Evolutionary conservation across 495 filamentous ascomycete species (phyloP), one percentile per base, ranked within the genome.

Genomic region (Amphirosellinia nigrospora): DNA sequence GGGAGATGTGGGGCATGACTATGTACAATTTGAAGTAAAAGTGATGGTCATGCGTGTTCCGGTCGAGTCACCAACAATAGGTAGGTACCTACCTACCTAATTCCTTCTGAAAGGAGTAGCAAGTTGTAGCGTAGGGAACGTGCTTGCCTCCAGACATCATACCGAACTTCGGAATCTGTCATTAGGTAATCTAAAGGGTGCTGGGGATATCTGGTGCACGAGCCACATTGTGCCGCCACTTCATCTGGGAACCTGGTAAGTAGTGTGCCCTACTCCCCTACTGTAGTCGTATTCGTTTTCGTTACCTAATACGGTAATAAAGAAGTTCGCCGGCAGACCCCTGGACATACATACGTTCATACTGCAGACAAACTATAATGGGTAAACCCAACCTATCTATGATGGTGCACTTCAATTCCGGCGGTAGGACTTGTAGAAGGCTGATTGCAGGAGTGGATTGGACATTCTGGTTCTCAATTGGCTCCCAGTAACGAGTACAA

Each of bases 231-330:
- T 13, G 23, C 48, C 48, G 15, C 43, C n/a, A 45, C 43, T 46
- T 11, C 16, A n/a, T n/a, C n/a, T n/a, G 9, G 36, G n/a, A 41
- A 39, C 34, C 4, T 38, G 11, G n/a, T n/a, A n/a, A n/a, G n/a
- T n/a, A n/a, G n/a, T n/a, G n/a, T n/a, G n/a, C n/a, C n/a, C n/a
- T n/a, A n/a, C n/a, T n/a, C n/a, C n/a, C 21, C 58, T 8, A 39
- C 38, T 4, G n/a, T n/a, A n/a, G 34, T 64, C 68, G 68, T 70
- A 70, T 70, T 70, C 68, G 68, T 70, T 62, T 70, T 70, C 68
- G 68, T 62, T 45, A 69, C 23, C 45, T 55, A 26, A 60, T 48
- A 4, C 8, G 53, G 64, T 19, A 58, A 55, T 30, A 4, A 30
- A 30, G 26, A 21, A 36, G 34, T 36, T 36, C n/a, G 34, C 4